Evolutionary conservation across 1,284 basidiomycete genomes (phyloP), one percentile per base, ranked within the genome.

Genomic region (Cutaneotrichosporon arboriforme): DNA sequence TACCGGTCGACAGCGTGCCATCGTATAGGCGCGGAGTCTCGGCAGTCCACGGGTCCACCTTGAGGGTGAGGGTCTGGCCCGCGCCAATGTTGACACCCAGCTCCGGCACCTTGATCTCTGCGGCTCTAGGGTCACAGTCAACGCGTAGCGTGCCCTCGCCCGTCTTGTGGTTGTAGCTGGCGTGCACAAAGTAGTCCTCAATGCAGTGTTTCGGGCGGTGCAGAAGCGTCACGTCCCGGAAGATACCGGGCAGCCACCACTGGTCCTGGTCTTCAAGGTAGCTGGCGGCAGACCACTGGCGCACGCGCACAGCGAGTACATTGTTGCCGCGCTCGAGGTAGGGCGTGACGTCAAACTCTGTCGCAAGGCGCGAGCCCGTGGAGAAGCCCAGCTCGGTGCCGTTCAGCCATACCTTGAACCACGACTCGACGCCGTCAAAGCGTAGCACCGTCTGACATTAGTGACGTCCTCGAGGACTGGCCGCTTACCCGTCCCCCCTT

Each of bases 251-350:
- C 15, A 65, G 51, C 55, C 57, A 65, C 63, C 63, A 65, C 54
- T 65, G 59, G 50, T 65, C 63, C 44, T 65, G 63, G 51, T 63
- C 61, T 54, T 65, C 63, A 37, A 61, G 38, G 31, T 62, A 65
- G 2, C 33, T 44, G 2, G 40, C 59, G 4, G 57, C 57, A 5
- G 55, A 58, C 62, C 62, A 63, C 46, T 63, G 57, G 40, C 49
- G 49, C 1, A 63, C 62, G 12, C 55, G 56, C 8, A 60, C 54
- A 4, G 52, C 49, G 4, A 63, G 46, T 4, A 51, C 38, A 31
- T 58, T 59, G 33, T 38, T 37, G 1, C 3, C 33, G 12, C 13
- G 18, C 13, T 35, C 43, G 26, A 31, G 26, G 26, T 31, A 31
- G 3, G 26, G n/a, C 0, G 49, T 33, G 2, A 41, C 52, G 46